Evolutionary conservation across 352 stramenopile species (phyloP), one percentile per base, ranked within the genome.

Genomic region (Globisporangium megalacanthum): DNA sequence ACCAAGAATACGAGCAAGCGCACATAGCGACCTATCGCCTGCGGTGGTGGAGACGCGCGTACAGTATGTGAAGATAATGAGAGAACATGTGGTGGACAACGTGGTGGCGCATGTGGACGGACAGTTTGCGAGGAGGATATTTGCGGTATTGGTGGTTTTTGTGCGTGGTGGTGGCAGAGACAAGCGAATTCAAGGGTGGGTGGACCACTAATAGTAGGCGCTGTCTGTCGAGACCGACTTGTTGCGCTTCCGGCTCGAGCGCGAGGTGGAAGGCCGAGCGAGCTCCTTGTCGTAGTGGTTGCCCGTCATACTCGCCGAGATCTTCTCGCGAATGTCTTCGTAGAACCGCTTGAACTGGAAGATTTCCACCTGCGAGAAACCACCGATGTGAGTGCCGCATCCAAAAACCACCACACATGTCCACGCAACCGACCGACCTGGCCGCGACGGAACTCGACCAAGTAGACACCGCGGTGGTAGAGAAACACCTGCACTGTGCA

Each of bases 291-390:
- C n/a, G n/a, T 0, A 36, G 50, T 19, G 19, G 36, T 14, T 51
- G 52, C 33, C 58, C n/a, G 83, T 70, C 44, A 79, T 72, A 39
- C 70, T 69, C 62, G 83, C 72, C 7, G 77, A 75, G 33, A 94
- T 73, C 29, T 80, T 73, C 13, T 70, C 68, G 37, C 80, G 83
- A 17, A 94, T 79, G 37, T 88, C 79, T 60, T 94, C 77, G 62
- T 92, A 94, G 55, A 92, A 94, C 47, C 84, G 79, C 62, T 94
- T 92, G 64, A 94, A 94, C 60, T 88, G 70, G 56, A 94, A 94
- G 51, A 92, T 91, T 61, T 94, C 84, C 13, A 92, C 64, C 82
- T 94, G 58, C 1, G 42, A 9, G n/a, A 56, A 15, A 54, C 17
- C 33, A 8, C 3, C 47, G 20, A 41, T 14, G 17, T n/a, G 22